These are phyloP conservation scores for Panicum virgatum DNA, from an alignment of 202 grass and related monocot species.

Conservation along the genomic window DNA sequence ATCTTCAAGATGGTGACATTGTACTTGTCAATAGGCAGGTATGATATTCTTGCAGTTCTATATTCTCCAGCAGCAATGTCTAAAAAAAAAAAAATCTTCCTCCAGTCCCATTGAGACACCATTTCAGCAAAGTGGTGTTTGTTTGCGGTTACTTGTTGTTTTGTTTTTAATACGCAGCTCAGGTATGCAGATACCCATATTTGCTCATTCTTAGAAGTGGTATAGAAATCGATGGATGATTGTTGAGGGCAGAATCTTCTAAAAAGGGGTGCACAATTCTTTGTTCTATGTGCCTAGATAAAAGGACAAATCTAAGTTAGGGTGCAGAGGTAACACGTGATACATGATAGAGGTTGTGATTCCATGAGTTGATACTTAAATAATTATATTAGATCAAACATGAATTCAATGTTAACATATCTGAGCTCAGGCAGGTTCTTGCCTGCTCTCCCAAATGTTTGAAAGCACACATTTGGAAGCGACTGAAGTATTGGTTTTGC, in stretches of 20 bases:
- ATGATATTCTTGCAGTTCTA: constrained; percentile 24
- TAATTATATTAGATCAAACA: background rate
- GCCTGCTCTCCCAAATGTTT: background rate
- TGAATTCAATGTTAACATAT: constrained; percentile 10
- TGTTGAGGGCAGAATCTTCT: background rate
- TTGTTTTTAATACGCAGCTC: background rate
- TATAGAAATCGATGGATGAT: background rate
- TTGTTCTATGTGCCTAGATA: background rate
- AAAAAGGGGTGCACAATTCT: background rate
- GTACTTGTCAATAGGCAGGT: constrained; percentile 98
- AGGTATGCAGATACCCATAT: background rate
- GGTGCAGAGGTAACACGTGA: background rate
- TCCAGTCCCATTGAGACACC: constrained; percentile 13
- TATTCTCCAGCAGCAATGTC: constrained; percentile 18
- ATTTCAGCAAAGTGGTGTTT: constrained; percentile 6
- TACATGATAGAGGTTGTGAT: background rate
- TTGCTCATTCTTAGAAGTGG: constrained; percentile 1
- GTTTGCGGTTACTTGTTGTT: background rate
- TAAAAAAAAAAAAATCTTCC: background rate
- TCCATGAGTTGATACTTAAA: background rate
- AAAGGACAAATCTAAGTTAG: background rate
- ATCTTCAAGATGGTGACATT: constrained; percentile 86
- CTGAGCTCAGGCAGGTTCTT: background rate
- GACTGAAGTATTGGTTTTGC: background rate
- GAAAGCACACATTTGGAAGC: background rate